Conservation (phyloP, 257 asterid genomes). For the Cinchona pubescens region DNA sequence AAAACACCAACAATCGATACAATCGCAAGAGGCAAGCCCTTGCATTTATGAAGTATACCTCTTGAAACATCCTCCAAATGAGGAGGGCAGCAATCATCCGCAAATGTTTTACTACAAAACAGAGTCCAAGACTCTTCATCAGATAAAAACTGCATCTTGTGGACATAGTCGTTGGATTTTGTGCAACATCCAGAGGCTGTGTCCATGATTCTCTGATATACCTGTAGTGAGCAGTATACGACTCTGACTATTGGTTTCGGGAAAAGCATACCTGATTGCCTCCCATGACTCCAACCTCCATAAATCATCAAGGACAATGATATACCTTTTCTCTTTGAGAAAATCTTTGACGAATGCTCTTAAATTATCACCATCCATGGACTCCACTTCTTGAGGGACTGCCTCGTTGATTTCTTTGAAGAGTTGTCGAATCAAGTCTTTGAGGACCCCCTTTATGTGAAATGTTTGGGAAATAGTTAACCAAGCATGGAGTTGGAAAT, state of each 20-base stretch:
- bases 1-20: constrained; percentile 29
- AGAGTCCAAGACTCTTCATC: constrained; percentile 13
- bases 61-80: constrained; percentile 11
- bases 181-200: background rate
- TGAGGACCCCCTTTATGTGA: constrained; percentile 21
- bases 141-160: constrained; percentile 15
- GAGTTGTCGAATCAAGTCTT: constrained; percentile 27
- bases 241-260: constrained; percentile 22
- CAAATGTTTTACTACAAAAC: constrained; percentile 22
- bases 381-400: constrained; percentile 13
- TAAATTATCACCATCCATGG: constrained; percentile 4
- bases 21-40: constrained; percentile 36
- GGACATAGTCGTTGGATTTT: constrained; percentile 8
- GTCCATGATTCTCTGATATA: background rate
- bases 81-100: constrained; percentile 15
- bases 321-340: constrained; percentile 20
- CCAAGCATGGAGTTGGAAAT: constrained; percentile 33
- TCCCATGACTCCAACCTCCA: constrained; percentile 34
- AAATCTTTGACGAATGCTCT: constrained; percentile 19
- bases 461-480: constrained; percentile 33
- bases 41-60: constrained; percentile 18
- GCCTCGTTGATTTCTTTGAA: constrained; percentile 17
- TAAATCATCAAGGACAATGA: constrained; percentile 36
- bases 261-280: constrained; percentile 25
- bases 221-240: constrained; percentile 35